Percentiles rank a stretch among this genome's conserved stretches.
These are phyloP conservation scores for Pseudocercospora crystallina DNA, from an alignment of 2,329 filamentous ascomycete genomes.

Conservation along the genomic window DNA sequence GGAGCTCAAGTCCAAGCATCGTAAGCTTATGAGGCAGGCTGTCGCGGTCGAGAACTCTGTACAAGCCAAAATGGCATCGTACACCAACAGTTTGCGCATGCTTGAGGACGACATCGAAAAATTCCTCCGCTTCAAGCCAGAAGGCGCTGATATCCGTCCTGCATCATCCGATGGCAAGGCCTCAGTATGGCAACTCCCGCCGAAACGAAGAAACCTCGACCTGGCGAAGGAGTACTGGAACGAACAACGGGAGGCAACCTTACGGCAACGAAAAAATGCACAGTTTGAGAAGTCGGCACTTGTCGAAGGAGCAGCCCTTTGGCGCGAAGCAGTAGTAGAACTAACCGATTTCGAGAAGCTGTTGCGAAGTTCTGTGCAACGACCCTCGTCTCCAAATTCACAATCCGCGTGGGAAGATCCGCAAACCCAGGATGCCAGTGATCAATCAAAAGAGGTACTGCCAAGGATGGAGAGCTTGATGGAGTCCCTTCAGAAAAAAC, in stretches of 20 bases:
- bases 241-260: slow-evolving; percentile 58
- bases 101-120: slow-evolving; percentile 62
- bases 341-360: slow-evolving; percentile 65
- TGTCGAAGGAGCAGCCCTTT: slow-evolving; percentile 65
- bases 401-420: slow-evolving; percentile 33
- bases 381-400: slow-evolving; percentile 22
- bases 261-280: slow-evolving; percentile 56
- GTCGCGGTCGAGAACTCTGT: slow-evolving; percentile 63
- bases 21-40: slow-evolving; percentile 60
- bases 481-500: slow-evolving; percentile 53
- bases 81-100: slow-evolving; percentile 64
- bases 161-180: slow-evolving; percentile 16
- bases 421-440: slow-evolving; percentile 22
- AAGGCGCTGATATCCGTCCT: slow-evolving; percentile 7
- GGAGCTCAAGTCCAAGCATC: slow-evolving; percentile 60
- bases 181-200: slow-evolving; percentile 53
- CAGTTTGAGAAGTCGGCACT: slow-evolving; percentile 64
- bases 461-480: slow-evolving; percentile 59
- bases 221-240: slow-evolving; percentile 74
- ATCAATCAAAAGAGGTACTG: slow-evolving; percentile 42
- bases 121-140: slow-evolving; percentile 49
- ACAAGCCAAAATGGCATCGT: slow-evolving; percentile 71
- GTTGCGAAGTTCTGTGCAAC: slow-evolving; percentile 48
- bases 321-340: slow-evolving; percentile 61
- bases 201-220: slow-evolving; percentile 64